Conservation (phyloP, 768 basidiomycete genomes). For the Leccinum subtestaceum region DNA sequence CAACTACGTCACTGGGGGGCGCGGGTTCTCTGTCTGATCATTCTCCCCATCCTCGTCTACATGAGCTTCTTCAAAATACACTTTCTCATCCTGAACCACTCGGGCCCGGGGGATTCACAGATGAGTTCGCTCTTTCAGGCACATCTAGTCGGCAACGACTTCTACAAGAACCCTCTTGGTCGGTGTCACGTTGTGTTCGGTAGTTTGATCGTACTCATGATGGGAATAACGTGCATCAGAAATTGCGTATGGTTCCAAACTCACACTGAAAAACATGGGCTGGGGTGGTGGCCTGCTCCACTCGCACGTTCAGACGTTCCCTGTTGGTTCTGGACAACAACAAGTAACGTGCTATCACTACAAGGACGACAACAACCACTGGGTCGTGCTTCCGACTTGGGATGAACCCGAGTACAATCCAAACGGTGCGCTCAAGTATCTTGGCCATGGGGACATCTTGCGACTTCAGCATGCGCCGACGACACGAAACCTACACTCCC, state of each 20-base stretch:
- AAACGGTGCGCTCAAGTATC: constrained; percentile 61
- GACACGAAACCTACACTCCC: constrained; percentile 89
- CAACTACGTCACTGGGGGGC: constrained; percentile 92
- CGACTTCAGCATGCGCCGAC: constrained; percentile 83
- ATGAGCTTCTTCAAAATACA: constrained; percentile 95
- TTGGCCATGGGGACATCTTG: constrained; percentile 74
- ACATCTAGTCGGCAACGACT: constrained; percentile 91
- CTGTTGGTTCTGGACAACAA: constrained; percentile 88
- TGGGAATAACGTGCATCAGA: constrained; percentile 42
- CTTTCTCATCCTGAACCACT: constrained; percentile 90
- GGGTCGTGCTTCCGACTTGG: constrained; percentile 81
- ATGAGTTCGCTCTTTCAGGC: constrained; percentile 99
- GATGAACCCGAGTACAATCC: constrained; percentile 64
- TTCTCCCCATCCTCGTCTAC: constrained; percentile 90
- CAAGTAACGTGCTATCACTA: constrained; percentile 99
- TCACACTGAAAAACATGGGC: constrained; percentile 96
- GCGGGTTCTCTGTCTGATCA: constrained; percentile 77
- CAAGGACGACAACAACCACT: constrained; percentile 97
- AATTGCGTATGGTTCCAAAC: constrained; percentile 82
- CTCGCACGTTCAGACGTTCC: constrained; percentile 95
- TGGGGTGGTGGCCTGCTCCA: constrained; percentile 97
- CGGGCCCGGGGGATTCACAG: constrained; percentile 95
- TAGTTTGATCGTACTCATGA: background rate
- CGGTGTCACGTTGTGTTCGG: constrained; percentile 15
- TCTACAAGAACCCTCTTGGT: constrained; percentile 87